Evolutionary conservation across 768 basidiomycete species (phyloP).

Genomic region (Tricholoma matsutake): DNA sequence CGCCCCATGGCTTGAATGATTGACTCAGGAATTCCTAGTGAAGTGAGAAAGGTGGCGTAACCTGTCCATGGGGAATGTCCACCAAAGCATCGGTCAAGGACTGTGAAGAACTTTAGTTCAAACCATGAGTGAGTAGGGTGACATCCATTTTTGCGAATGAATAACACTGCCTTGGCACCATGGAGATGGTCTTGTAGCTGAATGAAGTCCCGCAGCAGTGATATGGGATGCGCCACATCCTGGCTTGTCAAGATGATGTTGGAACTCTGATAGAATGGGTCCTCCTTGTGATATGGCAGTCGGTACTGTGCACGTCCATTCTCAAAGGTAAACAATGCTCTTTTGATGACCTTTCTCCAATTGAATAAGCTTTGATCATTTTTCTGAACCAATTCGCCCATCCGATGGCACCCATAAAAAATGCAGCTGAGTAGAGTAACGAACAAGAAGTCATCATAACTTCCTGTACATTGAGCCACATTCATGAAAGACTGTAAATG

Average conservation of each 20-base stretch:
- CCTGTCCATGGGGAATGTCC: background rate
- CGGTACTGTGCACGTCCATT: conserved; percentile 15
- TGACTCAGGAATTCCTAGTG: background rate
- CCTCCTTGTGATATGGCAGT: conserved; percentile 28
- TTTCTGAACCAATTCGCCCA: conserved; percentile 19
- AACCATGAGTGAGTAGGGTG: background rate
- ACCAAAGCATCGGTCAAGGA: background rate
- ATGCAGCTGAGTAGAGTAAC: conserved; percentile 16
- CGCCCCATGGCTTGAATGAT: background rate
- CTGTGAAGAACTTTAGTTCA: background rate
- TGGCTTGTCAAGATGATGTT: conserved; percentile 19
- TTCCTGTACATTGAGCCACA: background rate
- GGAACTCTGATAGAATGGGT: conserved; percentile 25
- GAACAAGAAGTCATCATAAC: conserved; percentile 11
- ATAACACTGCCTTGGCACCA: background rate
- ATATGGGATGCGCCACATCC: conserved; percentile 12
- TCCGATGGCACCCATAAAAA: conserved; percentile 23
- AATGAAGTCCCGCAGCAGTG: background rate
- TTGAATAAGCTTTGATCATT: conserved; percentile 13
- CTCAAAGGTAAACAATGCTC: conserved; percentile 15
- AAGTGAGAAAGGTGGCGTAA: background rate
- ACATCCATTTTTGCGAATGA: background rate
- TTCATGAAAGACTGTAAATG: background rate
- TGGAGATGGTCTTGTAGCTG: background rate
- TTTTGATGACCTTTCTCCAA: conserved; percentile 25